Evolutionary conservation across 345 rosid species (phyloP), one percentile per base, ranked within the genome.

Genomic region (Eucalyptus coolabah): DNA sequence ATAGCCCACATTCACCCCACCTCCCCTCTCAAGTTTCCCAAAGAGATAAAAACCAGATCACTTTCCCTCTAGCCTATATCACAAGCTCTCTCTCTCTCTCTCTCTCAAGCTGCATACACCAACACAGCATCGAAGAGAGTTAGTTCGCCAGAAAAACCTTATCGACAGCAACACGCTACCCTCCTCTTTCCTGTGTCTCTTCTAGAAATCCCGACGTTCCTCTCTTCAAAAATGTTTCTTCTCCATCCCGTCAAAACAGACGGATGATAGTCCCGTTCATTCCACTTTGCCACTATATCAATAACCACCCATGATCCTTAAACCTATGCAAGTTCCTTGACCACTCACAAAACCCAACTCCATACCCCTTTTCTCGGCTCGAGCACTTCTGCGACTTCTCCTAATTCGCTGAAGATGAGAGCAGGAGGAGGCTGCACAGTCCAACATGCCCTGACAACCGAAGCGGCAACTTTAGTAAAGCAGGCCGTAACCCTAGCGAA

Each of bases 391-490:
- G 49, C 67, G 4, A 32, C 85, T 56, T 47, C 51, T 85, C 51
- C 50, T 86, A 34, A 50, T 37, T 42, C 13, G 60, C 21, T 37
- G 40, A 51, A 54, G 18, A 98, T 98, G 99, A 97, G 99, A 91
- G 94, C 98, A 45, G 99, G 98, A 92, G 99, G 98, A 91, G 95
- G 97, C 87, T 97, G 98, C 92, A 95, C 96, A 56, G 94, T 97
- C 67, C 98, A 95, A 90, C 98, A 97, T 91, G 94, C 98, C 86
- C 95, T 98, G 59, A 96, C 99, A 3, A 86, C 91, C 2, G 99
- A 97, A 90, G 99, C 99, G 59, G 95, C 96, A 15, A 92, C 89
- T 87, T 92, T 95, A 32, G 95, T 98, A 28, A 97, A 97, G 90
- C 98, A 96, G 92, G 97, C 99, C 9, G 91, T 96, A 81, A 94